These are phyloP conservation scores for Colletotrichum aenigma DNA, from an alignment of 2,329 filamentous ascomycete genomes.

Conservation along the genomic window DNA sequence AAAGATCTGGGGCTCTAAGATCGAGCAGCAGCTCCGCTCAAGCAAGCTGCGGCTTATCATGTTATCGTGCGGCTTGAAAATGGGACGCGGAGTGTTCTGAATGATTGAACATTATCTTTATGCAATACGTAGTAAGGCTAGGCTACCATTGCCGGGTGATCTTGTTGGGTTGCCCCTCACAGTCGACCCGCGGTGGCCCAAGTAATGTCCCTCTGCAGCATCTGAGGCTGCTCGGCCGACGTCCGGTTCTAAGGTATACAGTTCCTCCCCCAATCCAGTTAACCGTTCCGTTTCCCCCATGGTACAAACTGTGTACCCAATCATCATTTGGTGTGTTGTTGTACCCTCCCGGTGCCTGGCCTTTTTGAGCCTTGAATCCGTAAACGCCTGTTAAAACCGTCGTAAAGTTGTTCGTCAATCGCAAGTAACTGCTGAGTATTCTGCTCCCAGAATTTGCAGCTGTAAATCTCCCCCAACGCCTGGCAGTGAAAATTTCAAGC, in stretches of 20 bases:
- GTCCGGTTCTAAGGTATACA: neutral
- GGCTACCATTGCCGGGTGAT: neutral
- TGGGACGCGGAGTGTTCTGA: neutral
- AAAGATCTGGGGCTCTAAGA: neutral
- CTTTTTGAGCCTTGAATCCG: conserved; percentile 1
- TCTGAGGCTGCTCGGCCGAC: neutral
- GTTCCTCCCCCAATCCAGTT: neutral
- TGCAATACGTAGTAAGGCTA: neutral
- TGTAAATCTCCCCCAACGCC: conserved; percentile 6
- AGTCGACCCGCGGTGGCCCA: neutral
- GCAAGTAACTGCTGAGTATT: neutral
- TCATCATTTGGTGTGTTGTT: neutral
- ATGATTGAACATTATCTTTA: conserved; percentile 21
- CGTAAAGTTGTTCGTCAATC: conserved; percentile 16
- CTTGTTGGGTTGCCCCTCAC: neutral
- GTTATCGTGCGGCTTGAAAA: neutral
- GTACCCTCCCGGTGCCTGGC: neutral
- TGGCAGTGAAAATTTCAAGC: neutral
- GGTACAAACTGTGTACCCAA: neutral
- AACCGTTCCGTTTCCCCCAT: neutral
- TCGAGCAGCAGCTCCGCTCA: neutral
- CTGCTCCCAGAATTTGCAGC: neutral
- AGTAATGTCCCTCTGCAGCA: neutral
- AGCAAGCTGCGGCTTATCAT: neutral
- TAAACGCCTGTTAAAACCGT: conserved; percentile 12